These are phyloP conservation scores for Ceratocystis cacaofunesta DNA, from an alignment of 2,329 filamentous ascomycete species.

Conservation along the genomic window DNA sequence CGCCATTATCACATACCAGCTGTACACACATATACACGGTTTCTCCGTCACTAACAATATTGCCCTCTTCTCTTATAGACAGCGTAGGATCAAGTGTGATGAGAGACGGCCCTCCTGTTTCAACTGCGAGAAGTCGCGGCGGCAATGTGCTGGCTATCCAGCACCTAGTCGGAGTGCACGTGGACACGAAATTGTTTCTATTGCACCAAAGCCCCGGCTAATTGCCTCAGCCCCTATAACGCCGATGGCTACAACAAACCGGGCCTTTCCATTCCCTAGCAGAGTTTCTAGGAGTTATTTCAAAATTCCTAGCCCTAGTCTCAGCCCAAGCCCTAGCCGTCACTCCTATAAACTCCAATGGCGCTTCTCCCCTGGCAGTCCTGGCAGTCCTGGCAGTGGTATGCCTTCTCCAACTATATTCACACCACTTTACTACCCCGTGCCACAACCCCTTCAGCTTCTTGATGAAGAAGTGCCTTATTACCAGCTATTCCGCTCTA, in stretches of 20 bases:
- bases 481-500: conserved; percentile 46
- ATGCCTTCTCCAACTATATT: background rate
- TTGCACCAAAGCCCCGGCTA: conserved; percentile 29
- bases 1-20: background rate
- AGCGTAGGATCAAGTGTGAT: conserved; percentile 51
- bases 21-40: background rate
- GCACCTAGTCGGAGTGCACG: conserved; percentile 36
- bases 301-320: background rate
- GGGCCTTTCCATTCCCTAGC: background rate
- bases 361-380: background rate
- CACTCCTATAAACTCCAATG: conserved; percentile 1
- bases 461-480: conserved; percentile 36
- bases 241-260: background rate
- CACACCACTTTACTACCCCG: conserved; percentile 11
- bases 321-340: background rate
- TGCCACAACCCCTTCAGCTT: conserved; percentile 8
- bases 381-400: background rate
- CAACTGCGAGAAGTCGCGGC: conserved; percentile 45
- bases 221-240: background rate
- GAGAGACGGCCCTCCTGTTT: conserved; percentile 45
- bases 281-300: background rate
- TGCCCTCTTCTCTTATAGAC: conserved; percentile 26
- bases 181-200: conserved; percentile 33
- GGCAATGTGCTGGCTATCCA: conserved; percentile 47
- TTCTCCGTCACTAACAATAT: background rate